phyloP scores from a whole-genome alignment of 495 filamentous ascomycete genomes.

The Penicillium manginii region DNA sequence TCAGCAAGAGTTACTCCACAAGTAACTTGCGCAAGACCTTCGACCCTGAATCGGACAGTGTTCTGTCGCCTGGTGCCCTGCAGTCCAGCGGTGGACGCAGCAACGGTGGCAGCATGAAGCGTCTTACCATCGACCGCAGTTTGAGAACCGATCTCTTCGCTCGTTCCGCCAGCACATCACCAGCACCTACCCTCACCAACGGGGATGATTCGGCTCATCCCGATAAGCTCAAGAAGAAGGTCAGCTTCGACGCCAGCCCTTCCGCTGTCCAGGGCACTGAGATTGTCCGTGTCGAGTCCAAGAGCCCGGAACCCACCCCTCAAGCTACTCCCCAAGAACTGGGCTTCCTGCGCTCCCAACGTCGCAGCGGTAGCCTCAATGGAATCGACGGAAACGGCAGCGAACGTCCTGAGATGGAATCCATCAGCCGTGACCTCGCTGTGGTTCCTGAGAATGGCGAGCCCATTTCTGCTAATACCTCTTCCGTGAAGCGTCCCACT shows the following conservation, averaged over 20 bases:
- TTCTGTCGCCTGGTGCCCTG: constrained; percentile 85
- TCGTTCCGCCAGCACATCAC: constrained; percentile 46
- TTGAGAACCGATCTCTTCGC: constrained; percentile 77
- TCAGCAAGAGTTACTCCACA: constrained; percentile 64
- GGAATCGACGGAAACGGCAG: constrained; percentile 51
- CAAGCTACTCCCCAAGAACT: constrained; percentile 69
- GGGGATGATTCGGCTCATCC: constrained; percentile 47
- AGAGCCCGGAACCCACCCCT: constrained; percentile 57
- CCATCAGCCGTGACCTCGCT: constrained; percentile 74
- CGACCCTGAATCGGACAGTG: constrained; percentile 72
- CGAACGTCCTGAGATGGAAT: constrained; percentile 67
- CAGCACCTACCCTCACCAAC: constrained; percentile 50
- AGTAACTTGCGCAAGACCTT: constrained; percentile 70
- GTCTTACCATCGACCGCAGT: constrained; percentile 84
- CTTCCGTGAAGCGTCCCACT: constrained; percentile 31
- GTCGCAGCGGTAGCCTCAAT: constrained; percentile 47
- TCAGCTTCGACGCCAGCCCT: constrained; percentile 80
- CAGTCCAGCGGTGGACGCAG: constrained; percentile 67
- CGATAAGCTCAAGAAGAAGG: constrained; percentile 71
- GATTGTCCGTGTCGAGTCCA: constrained; percentile 40
- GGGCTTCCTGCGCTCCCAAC: constrained; percentile 64
- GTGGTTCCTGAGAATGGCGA: constrained; percentile 73
- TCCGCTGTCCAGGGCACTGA: constrained; percentile 44
- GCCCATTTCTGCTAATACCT: constrained; percentile 31
- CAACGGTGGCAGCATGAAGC: constrained; percentile 75